Evolutionary conservation across 2,329 filamentous ascomycete species (phyloP).

Genomic region (Colletotrichum noveboracense): DNA sequence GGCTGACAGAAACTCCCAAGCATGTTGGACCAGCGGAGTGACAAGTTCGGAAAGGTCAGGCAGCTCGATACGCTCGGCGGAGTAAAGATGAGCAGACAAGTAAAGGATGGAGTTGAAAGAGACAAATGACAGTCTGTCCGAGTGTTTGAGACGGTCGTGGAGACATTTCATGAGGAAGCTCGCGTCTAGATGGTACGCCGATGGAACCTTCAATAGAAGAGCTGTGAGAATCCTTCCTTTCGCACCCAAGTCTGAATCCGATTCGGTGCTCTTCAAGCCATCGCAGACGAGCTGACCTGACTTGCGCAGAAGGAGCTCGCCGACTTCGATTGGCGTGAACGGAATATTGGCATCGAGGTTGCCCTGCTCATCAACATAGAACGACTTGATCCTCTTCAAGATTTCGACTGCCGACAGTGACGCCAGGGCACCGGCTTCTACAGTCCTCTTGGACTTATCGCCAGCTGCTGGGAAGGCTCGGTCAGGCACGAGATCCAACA

Average conservation of each 20-base stretch:
- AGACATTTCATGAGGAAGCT: slow-evolving; percentile 55
- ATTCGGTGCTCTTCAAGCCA: slow-evolving; percentile 44
- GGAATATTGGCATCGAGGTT: slow-evolving; percentile 69
- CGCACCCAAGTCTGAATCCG: slow-evolving; percentile 55
- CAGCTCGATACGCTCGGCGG: slow-evolving; percentile 54
- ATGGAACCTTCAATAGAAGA: slow-evolving; percentile 58
- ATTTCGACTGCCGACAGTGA: slow-evolving; percentile 55
- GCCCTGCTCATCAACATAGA: slow-evolving; percentile 74
- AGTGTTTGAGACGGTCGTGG: slow-evolving; percentile 47
- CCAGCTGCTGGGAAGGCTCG: slow-evolving; percentile 57
- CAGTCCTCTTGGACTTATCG: slow-evolving; percentile 24
- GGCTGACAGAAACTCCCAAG: slow-evolving; percentile 85
- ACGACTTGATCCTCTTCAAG: slow-evolving; percentile 64
- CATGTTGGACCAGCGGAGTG: slow-evolving; percentile 69
- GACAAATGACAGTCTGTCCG: slow-evolving; percentile 50
- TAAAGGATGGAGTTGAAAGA: slow-evolving; percentile 65
- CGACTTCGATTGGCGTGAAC: slow-evolving; percentile 59
- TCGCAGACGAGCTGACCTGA: slow-evolving; percentile 57
- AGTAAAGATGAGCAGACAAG: slow-evolving; percentile 62
- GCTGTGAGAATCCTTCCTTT: slow-evolving; percentile 65
- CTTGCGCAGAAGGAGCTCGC: slow-evolving; percentile 69
- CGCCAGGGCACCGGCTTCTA: slow-evolving; percentile 30
- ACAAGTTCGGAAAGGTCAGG: slow-evolving; percentile 68
- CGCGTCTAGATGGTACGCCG: slow-evolving; percentile 48
- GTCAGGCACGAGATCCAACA: slow-evolving; percentile 70